Evolutionary conservation across 176 grass and related monocot genomes (phyloP), one percentile per base, ranked within the genome.

Genomic region (Lolium perenne): DNA sequence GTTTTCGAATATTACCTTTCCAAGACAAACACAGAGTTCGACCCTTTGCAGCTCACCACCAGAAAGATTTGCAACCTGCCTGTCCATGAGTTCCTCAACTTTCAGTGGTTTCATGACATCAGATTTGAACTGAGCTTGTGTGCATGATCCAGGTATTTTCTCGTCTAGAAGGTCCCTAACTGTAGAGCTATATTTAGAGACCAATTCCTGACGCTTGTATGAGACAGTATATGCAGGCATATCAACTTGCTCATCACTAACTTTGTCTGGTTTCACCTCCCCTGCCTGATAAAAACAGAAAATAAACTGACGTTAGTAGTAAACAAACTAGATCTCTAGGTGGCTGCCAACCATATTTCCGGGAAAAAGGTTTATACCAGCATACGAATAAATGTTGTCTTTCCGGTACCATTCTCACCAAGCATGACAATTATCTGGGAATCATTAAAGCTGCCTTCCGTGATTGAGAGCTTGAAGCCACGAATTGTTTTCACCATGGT

Each of bases 91-190:
- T 85, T 89, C 92, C 74, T 94, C 95, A 77, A 97, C 93, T 93
- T 94, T 91, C 29, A 97, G 84, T 47, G 95, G 95, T 82, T 97
- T 97, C 95, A 97, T 94, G 7, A 97, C 95, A 86, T 97, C 95
- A 48, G 91, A 92, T 48, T 25, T 84, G 63, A 94, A 97, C 61
- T 94, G 94, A 12, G 89, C 75, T 26, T 94, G 79, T 73, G 87
- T 65, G 64, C 87, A 97, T 51, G 94, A 92, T 67, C 89, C 94
- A 18, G 85, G 79, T 78, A 97, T 90, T 90, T 92, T 93, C 49
- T 86, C 80, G 29, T 92, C 87, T 69, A 93, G 70, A 86, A 97
- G 75, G 40, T 90, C 82, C 9, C 91, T 93, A 73, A 93, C 91
- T 32, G 91, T 86, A 75, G 29, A 84, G 25, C 26, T 90, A 86